Percentiles rank a stretch among this genome's conserved stretches.
Evolutionary conservation across 352 stramenopile genomes (phyloP).

Genomic region (Phytophthora pini): DNA sequence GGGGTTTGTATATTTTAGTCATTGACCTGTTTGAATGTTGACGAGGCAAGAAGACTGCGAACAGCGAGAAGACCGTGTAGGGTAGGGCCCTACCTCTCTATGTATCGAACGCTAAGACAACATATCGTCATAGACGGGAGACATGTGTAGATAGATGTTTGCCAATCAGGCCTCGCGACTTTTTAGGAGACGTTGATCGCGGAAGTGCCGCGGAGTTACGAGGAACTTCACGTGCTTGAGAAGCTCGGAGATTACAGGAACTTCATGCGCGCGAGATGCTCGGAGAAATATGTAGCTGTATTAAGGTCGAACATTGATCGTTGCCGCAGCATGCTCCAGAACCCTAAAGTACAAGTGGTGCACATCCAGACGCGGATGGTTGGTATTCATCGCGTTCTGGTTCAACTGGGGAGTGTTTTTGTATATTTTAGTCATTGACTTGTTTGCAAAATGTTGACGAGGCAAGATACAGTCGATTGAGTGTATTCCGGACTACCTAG

Average conservation of each 20-base stretch:
- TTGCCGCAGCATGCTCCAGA: neutral
- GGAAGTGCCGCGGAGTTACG: no score
- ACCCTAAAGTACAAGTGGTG: no score
- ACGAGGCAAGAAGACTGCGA: constrained; percentile 34
- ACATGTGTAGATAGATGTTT: no score
- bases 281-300: no score
- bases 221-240: no score
- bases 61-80: constrained; percentile 43
- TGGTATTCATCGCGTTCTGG: constrained; percentile 14
- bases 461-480: neutral
- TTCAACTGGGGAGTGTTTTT: neutral
- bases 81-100: constrained; percentile 1
- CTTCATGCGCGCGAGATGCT: no score
- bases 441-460: neutral
- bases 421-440: constrained; percentile 12
- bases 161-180: no score
- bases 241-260: no score
- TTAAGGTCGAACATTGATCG: no score
- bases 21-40: no score
- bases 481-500: neutral
- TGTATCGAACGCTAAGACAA: neutral
- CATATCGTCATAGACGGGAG: neutral
- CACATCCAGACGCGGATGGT: neutral
- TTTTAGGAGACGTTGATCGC: neutral
- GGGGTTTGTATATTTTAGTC: constrained; percentile 14